Evolutionary conservation across 2,329 filamentous ascomycete species (phyloP).

Genomic region (Sclerotinia nivalis): DNA sequence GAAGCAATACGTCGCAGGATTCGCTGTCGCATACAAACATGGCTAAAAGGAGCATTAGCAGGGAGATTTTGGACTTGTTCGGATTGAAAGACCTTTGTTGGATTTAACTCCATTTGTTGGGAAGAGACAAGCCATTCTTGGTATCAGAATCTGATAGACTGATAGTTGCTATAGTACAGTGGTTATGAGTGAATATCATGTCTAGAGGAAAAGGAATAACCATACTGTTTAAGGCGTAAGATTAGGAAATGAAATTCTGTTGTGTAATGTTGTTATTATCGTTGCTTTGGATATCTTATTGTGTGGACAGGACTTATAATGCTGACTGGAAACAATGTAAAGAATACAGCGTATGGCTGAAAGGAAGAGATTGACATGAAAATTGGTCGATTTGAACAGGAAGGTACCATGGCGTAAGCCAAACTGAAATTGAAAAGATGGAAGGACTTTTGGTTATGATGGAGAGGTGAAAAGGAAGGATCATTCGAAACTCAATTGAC

Average conservation of each 20-base stretch:
- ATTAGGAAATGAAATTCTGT: neutral
- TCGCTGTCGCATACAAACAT: neutral
- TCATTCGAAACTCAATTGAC: neutral
- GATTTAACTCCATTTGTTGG: neutral
- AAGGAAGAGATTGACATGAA: neutral
- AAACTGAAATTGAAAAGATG: neutral
- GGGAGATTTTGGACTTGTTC: neutral
- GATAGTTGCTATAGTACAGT: neutral
- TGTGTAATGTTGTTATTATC: neutral
- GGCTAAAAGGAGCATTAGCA: neutral
- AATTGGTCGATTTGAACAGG: neutral
- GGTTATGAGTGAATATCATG: neutral
- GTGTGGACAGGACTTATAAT: neutral
- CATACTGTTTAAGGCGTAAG: neutral
- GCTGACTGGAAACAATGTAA: neutral
- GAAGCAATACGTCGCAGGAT: neutral
- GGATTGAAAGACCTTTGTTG: neutral
- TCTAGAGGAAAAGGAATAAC: neutral
- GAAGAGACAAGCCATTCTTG: neutral
- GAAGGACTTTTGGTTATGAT: neutral
- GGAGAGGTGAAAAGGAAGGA: neutral
- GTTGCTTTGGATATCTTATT: neutral
- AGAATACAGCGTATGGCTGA: neutral
- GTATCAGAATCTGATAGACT: neutral
- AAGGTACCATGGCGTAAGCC: neutral